phyloP scores from a whole-genome alignment of 2,329 filamentous ascomycete species.

The Neofusicoccum ribis region DNA sequence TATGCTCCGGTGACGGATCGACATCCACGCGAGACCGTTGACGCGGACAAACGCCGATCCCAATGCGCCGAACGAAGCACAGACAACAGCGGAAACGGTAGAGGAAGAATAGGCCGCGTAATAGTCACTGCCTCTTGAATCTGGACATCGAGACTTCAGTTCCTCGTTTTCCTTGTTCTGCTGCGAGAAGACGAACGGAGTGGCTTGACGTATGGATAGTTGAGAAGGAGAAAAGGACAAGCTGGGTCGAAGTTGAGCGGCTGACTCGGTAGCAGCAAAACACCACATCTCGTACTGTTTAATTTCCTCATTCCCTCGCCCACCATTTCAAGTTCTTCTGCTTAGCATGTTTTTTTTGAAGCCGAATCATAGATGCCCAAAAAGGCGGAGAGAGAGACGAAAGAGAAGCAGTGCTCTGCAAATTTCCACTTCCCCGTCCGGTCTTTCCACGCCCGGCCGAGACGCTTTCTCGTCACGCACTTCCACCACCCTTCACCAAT shows the following conservation, averaged over 20 bases:
- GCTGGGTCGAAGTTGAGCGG: not conserved
- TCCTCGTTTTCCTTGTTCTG: too few species aligned
- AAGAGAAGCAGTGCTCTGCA: too few species aligned
- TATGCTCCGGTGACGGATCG: not conserved
- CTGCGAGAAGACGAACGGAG: too few species aligned
- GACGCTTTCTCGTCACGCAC: too few species aligned
- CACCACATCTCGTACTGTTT: not conserved
- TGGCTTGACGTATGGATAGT: too few species aligned
- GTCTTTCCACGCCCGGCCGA: too few species aligned
- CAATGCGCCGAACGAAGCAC: not conserved
- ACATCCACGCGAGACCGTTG: not conserved
- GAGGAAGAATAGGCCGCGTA: not conserved
- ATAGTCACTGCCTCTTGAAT: not conserved
- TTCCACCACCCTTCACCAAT: not conserved
- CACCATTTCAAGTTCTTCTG: not conserved
- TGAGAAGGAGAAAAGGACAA: not conserved
- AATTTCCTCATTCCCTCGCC: not conserved
- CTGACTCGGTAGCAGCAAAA: not conserved
- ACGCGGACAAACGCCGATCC: slow-evolving; percentile 3
- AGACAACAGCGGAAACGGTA: not conserved
- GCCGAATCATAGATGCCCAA: too few species aligned
- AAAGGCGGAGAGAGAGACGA: too few species aligned
- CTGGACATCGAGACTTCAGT: not conserved
- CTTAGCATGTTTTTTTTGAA: too few species aligned
- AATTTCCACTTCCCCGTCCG: too few species aligned